Percentiles rank a stretch among this genome's conserved stretches.
These are phyloP conservation scores for Synchytrium microbalum DNA, from an alignment of 371 early-diverging fungal species.

Conservation along the genomic window DNA sequence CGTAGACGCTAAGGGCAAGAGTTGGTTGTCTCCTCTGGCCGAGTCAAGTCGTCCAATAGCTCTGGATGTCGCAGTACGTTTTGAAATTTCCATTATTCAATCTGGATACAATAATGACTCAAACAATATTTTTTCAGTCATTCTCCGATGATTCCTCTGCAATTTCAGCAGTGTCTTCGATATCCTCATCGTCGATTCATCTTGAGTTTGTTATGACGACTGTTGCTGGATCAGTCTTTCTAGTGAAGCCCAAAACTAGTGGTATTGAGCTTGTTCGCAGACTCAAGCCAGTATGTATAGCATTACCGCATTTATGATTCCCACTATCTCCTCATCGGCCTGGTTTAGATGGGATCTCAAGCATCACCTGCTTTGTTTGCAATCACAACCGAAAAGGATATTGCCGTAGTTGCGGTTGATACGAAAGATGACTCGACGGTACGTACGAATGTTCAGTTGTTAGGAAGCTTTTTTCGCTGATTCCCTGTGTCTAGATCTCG, in stretches of 20 bases:
- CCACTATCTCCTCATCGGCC: too few species aligned
- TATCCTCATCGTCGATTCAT: not conserved
- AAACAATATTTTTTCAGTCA: not conserved
- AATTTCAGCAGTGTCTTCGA: not conserved
- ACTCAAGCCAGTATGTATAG: not conserved
- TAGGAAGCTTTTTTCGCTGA: constrained; percentile 12
- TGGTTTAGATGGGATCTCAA: too few species aligned
- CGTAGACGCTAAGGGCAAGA: not conserved
- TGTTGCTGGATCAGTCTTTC: constrained; percentile 5
- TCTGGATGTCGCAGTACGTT: too few species aligned
- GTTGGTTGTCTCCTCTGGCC: not conserved
- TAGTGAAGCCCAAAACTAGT: not conserved
- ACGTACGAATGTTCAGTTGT: too few species aligned
- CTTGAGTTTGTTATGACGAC: constrained; percentile 13
- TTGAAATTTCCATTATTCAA: not conserved
- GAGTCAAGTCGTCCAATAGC: not conserved
- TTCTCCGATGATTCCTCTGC: not conserved
- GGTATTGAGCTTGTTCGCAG: not conserved
- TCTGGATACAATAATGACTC: not conserved
- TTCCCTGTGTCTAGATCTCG: not conserved
- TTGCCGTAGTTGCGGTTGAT: too few species aligned
- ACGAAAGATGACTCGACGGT: too few species aligned
- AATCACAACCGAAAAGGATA: too few species aligned
- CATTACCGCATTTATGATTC: too few species aligned
- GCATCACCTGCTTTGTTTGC: too few species aligned